A percentile compares a stretch with the other conserved stretches of the same genome.
These are phyloP conservation scores for Candida gorgasii DNA, from an alignment of 805 yeast genomes.

Conservation along the genomic window DNA sequence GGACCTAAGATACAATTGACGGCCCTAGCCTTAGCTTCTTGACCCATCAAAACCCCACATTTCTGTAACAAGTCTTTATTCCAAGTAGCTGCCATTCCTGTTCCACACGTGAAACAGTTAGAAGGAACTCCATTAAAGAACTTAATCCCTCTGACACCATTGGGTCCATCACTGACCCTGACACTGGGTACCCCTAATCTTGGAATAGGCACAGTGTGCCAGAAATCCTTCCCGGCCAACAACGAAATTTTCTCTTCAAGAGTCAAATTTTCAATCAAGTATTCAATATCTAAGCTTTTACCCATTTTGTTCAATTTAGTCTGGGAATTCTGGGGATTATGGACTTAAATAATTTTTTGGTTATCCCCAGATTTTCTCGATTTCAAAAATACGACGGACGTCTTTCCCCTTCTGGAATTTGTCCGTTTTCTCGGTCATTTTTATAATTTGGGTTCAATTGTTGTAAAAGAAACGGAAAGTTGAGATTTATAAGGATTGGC, in stretches of 20 bases:
- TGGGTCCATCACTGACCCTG: conserved; percentile 60
- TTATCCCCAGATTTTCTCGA: conserved; percentile 8
- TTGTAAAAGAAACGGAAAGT: no score
- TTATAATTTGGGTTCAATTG: background rate
- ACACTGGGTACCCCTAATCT: conserved; percentile 48
- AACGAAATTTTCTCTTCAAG: conserved; percentile 36
- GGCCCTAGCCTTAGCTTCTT: conserved; percentile 55
- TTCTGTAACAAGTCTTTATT: conserved; percentile 48
- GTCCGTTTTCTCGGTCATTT: background rate
- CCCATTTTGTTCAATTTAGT: background rate
- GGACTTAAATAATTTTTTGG: conserved; percentile 1
- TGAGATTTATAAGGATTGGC: no score
- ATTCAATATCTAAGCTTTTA: conserved; percentile 29
- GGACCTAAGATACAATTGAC: conserved; percentile 44
- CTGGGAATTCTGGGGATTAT: background rate
- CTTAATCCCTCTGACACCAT: conserved; percentile 61
- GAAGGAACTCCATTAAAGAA: conserved; percentile 54
- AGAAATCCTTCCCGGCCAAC: conserved; percentile 44
- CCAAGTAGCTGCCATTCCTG: conserved; percentile 59
- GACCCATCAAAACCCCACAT: conserved; percentile 55
- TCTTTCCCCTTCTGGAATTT: conserved; percentile 4
- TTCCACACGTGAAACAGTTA: conserved; percentile 63
- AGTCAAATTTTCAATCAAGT: conserved; percentile 30
- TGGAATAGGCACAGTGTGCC: conserved; percentile 49
- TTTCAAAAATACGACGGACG: conserved; percentile 6